Percentiles rank a stretch among this genome's conserved stretches.
Evolutionary conservation across 192 early-diverging fungal genomes (phyloP).

Genomic region (Coemansia sp.): DNA sequence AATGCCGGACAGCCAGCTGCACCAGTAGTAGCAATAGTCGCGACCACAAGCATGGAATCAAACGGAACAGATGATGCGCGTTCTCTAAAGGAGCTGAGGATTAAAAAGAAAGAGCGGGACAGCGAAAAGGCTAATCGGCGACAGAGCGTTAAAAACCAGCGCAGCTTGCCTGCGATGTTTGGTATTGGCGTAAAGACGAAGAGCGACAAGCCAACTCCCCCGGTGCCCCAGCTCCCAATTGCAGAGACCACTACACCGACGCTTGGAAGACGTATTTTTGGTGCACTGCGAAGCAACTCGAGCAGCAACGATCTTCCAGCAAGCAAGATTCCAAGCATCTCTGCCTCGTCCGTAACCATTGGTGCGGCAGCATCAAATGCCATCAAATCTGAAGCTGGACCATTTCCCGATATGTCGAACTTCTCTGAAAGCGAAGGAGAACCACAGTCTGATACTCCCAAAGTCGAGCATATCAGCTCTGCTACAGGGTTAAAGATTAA

Average conservation of each 20-base stretch:
- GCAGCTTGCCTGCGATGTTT: conserved; percentile 54
- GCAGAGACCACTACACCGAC: conserved; percentile 15
- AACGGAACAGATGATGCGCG: background rate
- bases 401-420: background rate
- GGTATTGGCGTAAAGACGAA: conserved; percentile 41
- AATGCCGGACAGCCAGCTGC: background rate
- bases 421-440: background rate
- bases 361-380: background rate
- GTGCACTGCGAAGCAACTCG: conserved; percentile 38
- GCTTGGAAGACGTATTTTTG: conserved; percentile 45
- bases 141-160: conserved; percentile 55
- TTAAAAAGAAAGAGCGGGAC: conserved; percentile 28
- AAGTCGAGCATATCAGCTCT: background rate
- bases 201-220: conserved; percentile 34
- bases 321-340: conserved; percentile 6
- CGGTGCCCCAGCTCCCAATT: conserved; percentile 35
- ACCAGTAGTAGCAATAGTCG: background rate
- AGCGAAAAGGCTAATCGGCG: conserved; percentile 39
- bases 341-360: background rate
- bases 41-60: background rate
- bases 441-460: background rate
- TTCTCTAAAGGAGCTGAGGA: conserved; percentile 2
- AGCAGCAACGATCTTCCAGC: conserved; percentile 12
- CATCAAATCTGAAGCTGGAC: background rate
- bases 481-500: background rate